phyloP scores from a whole-genome alignment of 148 eudicot species.

The Chenopodium album region DNA sequence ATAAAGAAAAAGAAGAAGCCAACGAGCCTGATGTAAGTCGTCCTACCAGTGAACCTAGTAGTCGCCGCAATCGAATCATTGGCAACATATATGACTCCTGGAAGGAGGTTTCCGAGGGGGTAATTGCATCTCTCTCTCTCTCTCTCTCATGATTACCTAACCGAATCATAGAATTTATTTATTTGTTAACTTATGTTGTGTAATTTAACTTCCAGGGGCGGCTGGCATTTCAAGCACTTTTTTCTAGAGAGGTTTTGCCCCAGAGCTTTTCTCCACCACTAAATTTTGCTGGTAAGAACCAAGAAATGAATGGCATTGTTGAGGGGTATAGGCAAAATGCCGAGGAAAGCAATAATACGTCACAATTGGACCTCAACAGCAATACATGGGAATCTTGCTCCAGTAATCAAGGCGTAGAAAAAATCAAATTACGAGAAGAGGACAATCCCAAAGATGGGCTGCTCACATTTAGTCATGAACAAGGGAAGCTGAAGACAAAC shows the following conservation, averaged over 20 bases:
- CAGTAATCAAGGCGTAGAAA: conserved; percentile 31
- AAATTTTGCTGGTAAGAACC: conserved; percentile 27
- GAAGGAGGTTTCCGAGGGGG: conserved; percentile 98
- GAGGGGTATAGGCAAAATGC: conserved; percentile 30
- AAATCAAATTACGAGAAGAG: conserved; percentile 30
- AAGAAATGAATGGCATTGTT: conserved; percentile 16
- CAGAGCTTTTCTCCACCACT: conserved; percentile 85
- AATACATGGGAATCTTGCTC: conserved; percentile 41
- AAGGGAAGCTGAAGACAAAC: conserved; percentile 48
- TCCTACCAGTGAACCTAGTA: conserved; percentile 42
- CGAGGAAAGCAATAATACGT: conserved; percentile 31
- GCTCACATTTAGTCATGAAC: conserved; percentile 41
- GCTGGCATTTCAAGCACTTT: conserved; percentile 79
- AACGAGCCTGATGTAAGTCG: conserved; percentile 51
- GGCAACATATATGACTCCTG: conserved; percentile 59
- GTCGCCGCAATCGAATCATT: conserved; percentile 56
- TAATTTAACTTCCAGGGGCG: conserved; percentile 61
- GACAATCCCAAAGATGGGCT: conserved; percentile 36
- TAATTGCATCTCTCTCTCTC: conserved; percentile 24
- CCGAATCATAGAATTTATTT: not conserved
- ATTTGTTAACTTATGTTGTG: conserved; percentile 2
- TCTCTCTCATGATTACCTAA: not conserved
- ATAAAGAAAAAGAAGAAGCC: conserved; percentile 41
- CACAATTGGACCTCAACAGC: conserved; percentile 52
- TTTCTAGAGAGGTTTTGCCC: conserved; percentile 72